A percentile compares a stretch with the other conserved stretches of the same genome.
These are phyloP conservation scores for Glycine latifolia DNA, from an alignment of 306 rosid species.

Conservation along the genomic window DNA sequence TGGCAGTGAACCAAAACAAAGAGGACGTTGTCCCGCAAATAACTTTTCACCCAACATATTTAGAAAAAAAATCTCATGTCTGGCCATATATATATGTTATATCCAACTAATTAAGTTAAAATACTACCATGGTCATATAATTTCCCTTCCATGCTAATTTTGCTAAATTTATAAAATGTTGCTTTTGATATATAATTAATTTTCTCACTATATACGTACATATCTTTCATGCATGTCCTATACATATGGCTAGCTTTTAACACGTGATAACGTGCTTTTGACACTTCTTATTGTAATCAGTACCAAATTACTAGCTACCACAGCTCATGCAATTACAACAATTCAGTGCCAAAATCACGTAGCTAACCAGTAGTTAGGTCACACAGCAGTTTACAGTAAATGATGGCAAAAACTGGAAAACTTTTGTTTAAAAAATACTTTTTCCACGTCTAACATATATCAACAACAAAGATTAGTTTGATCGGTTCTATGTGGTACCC, in stretches of 20 bases:
- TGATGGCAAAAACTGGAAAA: neutral
- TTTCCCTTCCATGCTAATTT: neutral
- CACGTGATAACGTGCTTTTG: constrained; percentile 15
- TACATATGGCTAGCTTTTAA: neutral
- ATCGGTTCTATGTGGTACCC: constrained; percentile 43
- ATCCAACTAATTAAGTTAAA: no score
- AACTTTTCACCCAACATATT: neutral
- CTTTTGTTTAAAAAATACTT: neutral
- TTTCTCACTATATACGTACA: neutral
- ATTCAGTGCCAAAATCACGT: constrained; percentile 3
- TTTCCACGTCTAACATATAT: constrained; percentile 17
- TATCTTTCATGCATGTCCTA: neutral
- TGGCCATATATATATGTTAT: neutral
- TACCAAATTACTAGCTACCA: constrained; percentile 7
- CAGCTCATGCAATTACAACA: neutral
- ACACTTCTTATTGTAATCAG: constrained; percentile 8
- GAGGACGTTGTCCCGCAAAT: neutral
- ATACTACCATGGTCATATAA: neutral
- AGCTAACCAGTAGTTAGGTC: constrained; percentile 1
- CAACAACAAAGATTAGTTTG: constrained; percentile 20
- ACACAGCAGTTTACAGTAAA: neutral
- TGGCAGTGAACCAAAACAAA: neutral
- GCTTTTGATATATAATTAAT: neutral
- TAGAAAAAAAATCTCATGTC: neutral
- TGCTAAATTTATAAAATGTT: constrained; percentile 2